Evolutionary conservation across 176 grass and related monocot genomes (phyloP), one percentile per base, ranked within the genome.

Genomic region (Alopecurus myosuroides): DNA sequence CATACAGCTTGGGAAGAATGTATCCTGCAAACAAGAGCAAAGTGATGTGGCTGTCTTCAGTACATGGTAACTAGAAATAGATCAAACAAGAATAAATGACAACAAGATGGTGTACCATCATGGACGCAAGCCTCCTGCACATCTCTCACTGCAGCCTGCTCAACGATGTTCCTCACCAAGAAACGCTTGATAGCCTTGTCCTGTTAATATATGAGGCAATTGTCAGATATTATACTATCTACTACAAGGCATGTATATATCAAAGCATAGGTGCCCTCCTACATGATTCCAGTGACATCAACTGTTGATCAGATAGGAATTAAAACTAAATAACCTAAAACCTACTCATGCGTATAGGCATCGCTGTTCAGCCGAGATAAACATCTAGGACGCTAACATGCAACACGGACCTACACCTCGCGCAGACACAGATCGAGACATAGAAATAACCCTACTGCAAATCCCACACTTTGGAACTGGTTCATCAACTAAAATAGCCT

Each of bases 131-230:
- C 93, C 67, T 95, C 93, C 62, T 92, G 93, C 52, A 92, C 85
- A 51, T 95, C 93, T 73, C 86, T 92, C 4, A 95, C 88, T 0
- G 93, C 93, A 64, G 93, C 90, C 46, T 89, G 89, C 81, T 95
- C 90, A 25, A 95, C 93, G 28, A 95, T 95, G 64, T 90, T 92
- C 78, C 87, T 89, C 81, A 95, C 87, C 39, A 88, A 52, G 80
- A 89, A 94, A 63, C 85, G 86, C 78, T 90, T 94, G 87, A 95
- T 85, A 66, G 93, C 93, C 82, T 95, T 95, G 60, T 95, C 90
- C 93, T 94, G 52, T 3, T 26, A 64, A 23, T 37, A 14, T 12
- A 4, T 0, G 0, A 1, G n/a, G n/a, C n/a, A n/a, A n/a, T 12
- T 4, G 42, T 70, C 11, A 85, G 13, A 20, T 20, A 85, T 19